These are phyloP conservation scores for Microdochium nivale DNA, from an alignment of 2,329 filamentous ascomycete species.

Conservation along the genomic window DNA sequence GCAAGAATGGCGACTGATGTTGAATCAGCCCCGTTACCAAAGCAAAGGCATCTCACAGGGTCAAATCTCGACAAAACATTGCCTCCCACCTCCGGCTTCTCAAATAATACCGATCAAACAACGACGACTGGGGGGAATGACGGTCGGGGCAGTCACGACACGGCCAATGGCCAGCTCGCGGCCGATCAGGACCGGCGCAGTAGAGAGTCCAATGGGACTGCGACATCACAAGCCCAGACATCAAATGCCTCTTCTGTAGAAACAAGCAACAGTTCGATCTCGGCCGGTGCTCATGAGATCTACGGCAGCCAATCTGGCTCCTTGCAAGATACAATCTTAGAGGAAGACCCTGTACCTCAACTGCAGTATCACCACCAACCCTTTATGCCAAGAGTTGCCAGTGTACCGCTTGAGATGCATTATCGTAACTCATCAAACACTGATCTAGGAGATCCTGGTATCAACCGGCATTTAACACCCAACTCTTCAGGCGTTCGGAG, in stretches of 20 bases:
- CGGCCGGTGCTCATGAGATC: slow-evolving; percentile 36
- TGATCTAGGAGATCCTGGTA: slow-evolving; percentile 41
- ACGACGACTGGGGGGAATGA: slow-evolving; percentile 3
- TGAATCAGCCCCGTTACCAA: neutral
- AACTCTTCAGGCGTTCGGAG: slow-evolving; percentile 44
- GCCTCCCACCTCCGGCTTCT: slow-evolving; percentile 5
- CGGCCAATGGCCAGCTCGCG: slow-evolving; percentile 18
- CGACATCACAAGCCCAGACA: slow-evolving; percentile 38
- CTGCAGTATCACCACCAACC: slow-evolving; percentile 54
- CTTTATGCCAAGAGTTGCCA: slow-evolving; percentile 31
- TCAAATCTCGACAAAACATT: neutral
- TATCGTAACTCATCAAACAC: slow-evolving; percentile 39
- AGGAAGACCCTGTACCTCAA: slow-evolving; percentile 39
- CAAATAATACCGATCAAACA: slow-evolving; percentile 8
- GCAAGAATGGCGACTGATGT: neutral
- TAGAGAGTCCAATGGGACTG: slow-evolving; percentile 43
- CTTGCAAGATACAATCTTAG: slow-evolving; percentile 32
- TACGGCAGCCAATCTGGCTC: slow-evolving; percentile 40
- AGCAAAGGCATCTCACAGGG: neutral
- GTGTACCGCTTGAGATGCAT: slow-evolving; percentile 30
- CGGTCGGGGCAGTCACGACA: slow-evolving; percentile 20
- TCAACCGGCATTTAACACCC: slow-evolving; percentile 56
- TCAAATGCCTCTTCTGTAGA: slow-evolving; percentile 44
- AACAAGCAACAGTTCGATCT: slow-evolving; percentile 49
- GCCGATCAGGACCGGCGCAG: slow-evolving; percentile 31